Conservation (phyloP, 495 filamentous ascomycete genomes). For the Bombardia bombarda region DNA sequence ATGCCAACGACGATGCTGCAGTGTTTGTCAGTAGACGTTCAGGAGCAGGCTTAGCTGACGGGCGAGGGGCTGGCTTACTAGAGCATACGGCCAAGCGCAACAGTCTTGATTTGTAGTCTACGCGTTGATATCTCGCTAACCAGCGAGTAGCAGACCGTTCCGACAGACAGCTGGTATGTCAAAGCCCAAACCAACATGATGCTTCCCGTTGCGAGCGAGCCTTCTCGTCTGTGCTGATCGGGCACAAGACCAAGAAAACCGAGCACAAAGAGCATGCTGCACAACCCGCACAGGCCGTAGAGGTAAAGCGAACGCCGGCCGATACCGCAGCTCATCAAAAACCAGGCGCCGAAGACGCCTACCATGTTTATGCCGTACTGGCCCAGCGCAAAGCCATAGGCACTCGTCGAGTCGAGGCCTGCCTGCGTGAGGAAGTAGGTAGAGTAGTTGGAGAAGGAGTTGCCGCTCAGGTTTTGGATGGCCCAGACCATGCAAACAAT, state of each 20-base stretch:
- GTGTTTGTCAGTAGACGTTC: conserved; percentile 18
- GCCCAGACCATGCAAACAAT: conserved; percentile 77
- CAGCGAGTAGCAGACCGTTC: conserved; percentile 71
- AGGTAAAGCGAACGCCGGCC: conserved; percentile 68
- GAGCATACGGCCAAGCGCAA: conserved; percentile 53
- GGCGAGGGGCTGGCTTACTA: conserved; percentile 37
- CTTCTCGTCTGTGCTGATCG: conserved; percentile 40
- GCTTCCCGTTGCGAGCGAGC: conserved; percentile 57
- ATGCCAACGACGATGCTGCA: conserved; percentile 58
- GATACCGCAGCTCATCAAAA: conserved; percentile 58
- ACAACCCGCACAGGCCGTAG: conserved; percentile 58
- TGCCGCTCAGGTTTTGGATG: conserved; percentile 73
- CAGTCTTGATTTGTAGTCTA: conserved; percentile 70
- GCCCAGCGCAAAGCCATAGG: conserved; percentile 65
- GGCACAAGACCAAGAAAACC: conserved; percentile 65
- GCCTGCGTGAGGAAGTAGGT: conserved; percentile 73
- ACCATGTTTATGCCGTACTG: conserved; percentile 70
- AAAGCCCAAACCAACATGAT: conserved; percentile 68
- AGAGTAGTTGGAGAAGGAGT: conserved; percentile 73
- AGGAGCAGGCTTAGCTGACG: background rate
- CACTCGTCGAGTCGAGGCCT: conserved; percentile 47
- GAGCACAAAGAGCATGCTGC: conserved; percentile 59
- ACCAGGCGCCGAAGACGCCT: conserved; percentile 67
- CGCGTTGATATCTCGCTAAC: conserved; percentile 68
- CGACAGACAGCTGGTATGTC: conserved; percentile 68